Evolutionary conservation across 768 basidiomycete genomes (phyloP).

Genomic region (Rhodocollybia butyracea): DNA sequence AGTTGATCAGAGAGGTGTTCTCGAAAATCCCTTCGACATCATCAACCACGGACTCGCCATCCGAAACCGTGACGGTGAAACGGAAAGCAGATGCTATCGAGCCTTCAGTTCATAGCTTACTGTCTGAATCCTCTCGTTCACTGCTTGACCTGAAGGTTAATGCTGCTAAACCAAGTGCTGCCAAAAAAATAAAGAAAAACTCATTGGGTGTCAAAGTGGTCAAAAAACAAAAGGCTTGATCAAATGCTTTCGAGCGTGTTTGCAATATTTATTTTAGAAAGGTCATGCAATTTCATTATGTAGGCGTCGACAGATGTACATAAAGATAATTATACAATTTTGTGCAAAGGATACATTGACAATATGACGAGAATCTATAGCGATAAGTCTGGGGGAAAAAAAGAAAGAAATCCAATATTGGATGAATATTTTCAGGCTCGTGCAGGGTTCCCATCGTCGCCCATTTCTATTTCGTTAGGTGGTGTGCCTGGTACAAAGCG

Average conservation of each 20-base stretch:
- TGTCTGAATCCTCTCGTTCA: constrained; percentile 41
- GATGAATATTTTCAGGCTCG: not conserved
- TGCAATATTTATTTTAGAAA: no score
- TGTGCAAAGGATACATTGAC: not conserved
- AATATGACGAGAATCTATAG: not conserved
- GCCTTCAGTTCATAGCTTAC: constrained; percentile 47
- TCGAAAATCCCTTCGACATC: constrained; percentile 49
- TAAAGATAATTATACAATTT: not conserved
- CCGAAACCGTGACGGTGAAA: constrained; percentile 45
- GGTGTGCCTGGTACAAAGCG: not conserved
- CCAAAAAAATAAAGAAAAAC: constrained; percentile 27
- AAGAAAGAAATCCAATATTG: not conserved
- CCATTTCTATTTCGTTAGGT: not conserved
- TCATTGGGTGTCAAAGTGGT: constrained; percentile 52
- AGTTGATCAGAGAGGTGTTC: constrained; percentile 83
- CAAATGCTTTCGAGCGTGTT: no score
- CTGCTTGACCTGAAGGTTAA: constrained; percentile 32
- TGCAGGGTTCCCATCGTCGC: not conserved
- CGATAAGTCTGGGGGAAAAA: not conserved
- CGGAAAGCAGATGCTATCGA: constrained; percentile 58
- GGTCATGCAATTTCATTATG: no score
- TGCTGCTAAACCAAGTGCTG: constrained; percentile 31
- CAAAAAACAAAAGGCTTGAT: constrained; percentile 22
- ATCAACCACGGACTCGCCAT: not conserved
- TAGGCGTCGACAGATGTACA: not conserved